These are phyloP conservation scores for Cordia subcordata DNA, from an alignment of 257 asterid genomes.

Conservation along the genomic window DNA sequence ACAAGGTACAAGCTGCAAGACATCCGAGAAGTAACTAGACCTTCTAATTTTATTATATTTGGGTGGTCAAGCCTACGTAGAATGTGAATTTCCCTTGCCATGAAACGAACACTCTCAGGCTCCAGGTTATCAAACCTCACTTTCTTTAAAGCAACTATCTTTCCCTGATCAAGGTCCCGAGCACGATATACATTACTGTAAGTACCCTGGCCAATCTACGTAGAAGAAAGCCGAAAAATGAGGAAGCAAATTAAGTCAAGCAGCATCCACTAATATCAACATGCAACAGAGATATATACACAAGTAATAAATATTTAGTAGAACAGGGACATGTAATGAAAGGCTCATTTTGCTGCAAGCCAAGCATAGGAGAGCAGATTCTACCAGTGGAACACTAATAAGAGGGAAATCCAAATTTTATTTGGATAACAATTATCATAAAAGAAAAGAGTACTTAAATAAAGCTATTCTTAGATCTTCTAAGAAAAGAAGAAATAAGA, in stretches of 20 bases:
- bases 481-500: too few relatives aligned
- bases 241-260: not conserved
- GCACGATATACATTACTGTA: slow-evolving; percentile 94
- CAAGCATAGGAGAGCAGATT: too few relatives aligned
- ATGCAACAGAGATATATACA: too few relatives aligned
- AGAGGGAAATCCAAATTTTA: too few relatives aligned
- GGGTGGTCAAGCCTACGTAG: slow-evolving; percentile 89
- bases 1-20: slow-evolving; percentile 94
- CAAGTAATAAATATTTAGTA: too few relatives aligned
- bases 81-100: slow-evolving; percentile 95
- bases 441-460: too few relatives aligned
- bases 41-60: slow-evolving; percentile 83
- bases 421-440: too few relatives aligned
- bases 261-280: too few relatives aligned
- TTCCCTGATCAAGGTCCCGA: slow-evolving; percentile 85
- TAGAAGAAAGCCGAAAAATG: slow-evolving; percentile 10
- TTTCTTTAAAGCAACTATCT: slow-evolving; percentile 88
- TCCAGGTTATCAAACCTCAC: slow-evolving; percentile 93
- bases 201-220: slow-evolving; percentile 94
- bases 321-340: too few relatives aligned
- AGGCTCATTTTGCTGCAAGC: too few relatives aligned
- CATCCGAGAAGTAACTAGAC: slow-evolving; percentile 91
- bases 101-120: slow-evolving; percentile 94
- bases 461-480: too few relatives aligned
- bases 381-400: too few relatives aligned